A percentile compares a stretch with the other conserved stretches of the same genome.
These are phyloP conservation scores for Viola odorata DNA, from an alignment of 345 rosid species.

Conservation along the genomic window DNA sequence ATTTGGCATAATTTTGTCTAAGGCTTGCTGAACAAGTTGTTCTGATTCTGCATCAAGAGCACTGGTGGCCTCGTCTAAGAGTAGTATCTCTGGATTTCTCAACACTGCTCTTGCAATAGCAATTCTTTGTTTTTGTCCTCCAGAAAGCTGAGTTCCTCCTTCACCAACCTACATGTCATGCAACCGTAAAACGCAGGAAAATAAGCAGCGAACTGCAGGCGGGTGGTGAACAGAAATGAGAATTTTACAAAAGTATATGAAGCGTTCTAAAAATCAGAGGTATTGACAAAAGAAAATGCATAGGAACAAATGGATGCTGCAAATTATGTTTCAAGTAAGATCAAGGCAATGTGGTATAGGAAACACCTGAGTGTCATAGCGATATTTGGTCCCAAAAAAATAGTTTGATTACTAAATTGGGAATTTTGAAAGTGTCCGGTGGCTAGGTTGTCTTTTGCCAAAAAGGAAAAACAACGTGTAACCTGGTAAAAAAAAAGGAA, in stretches of 20 bases:
- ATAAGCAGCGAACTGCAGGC: too few relatives aligned
- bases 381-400: too few relatives aligned
- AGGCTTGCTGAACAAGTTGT: conserved; percentile 64
- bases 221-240: too few relatives aligned
- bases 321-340: neutral
- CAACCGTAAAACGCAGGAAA: too few relatives aligned
- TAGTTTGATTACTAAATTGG: too few relatives aligned
- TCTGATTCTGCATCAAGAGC: conserved; percentile 87
- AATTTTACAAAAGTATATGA: too few relatives aligned
- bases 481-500: too few relatives aligned
- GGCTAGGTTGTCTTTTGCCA: too few relatives aligned
- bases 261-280: neutral
- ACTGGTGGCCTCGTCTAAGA: conserved; percentile 89
- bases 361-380: conserved; percentile 63
- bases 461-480: too few relatives aligned
- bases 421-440: too few relatives aligned
- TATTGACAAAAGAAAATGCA: neutral
- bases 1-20: conserved; percentile 51
- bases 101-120: conserved; percentile 83
- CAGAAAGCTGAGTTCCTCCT: conserved; percentile 91
- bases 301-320: neutral
- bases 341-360: neutral
- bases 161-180: conserved; percentile 61
- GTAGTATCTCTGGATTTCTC: conserved; percentile 76
- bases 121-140: conserved; percentile 88